Evolutionary conservation across 495 filamentous ascomycete species (phyloP), one percentile per base, ranked within the genome.

Genomic region (Penicillium soppii): DNA sequence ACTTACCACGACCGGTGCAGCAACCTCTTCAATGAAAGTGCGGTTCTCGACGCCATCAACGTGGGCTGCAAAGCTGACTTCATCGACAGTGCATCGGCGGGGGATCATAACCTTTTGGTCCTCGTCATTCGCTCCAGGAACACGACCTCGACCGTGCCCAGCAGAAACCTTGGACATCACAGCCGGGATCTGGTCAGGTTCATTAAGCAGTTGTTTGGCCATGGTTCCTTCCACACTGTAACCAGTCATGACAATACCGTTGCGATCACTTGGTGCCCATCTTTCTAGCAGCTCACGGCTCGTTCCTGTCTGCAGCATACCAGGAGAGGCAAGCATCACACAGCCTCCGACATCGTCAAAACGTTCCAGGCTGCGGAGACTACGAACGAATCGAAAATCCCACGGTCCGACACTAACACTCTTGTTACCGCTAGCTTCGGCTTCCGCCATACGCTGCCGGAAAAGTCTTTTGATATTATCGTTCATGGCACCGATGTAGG

Each of bases 161-260:
- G 74, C 70, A 46, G 79, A 78, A 46, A 84, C 76, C 59, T 74
- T 78, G 16, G 86, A 89, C 90, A 96, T 97, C 56, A 96, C 84
- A 0, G 92, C 92, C 33, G 88, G 89, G 47, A 98, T 97, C 58
- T 86, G 82, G 30, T 95, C 91, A 0, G 94, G 94, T 64, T 97
- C 94, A 51, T 91, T 88, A 67, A 96, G 84, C 39, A 98, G 82
- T 57, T 90, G 80, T 70, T 96, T 96, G 27, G 91, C 94, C 95
- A 98, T 97, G 2, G 94, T 98, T 9, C 95, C 94, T 70, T 98
- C 94, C 20, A 98, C 94, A 47, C 88, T 94, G 69, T 98, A 98
- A 61, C 94, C 94, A 4, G 94, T 98, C 73, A 98, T 92, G 52
- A 98, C 87, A 20, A 98, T 87, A 9, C 95, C 94, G 68, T 98